Percentiles rank a stretch among this genome's conserved stretches.
Conservation (phyloP, 371 early-diverging fungal species). For the Mortierella sp. region DNA sequence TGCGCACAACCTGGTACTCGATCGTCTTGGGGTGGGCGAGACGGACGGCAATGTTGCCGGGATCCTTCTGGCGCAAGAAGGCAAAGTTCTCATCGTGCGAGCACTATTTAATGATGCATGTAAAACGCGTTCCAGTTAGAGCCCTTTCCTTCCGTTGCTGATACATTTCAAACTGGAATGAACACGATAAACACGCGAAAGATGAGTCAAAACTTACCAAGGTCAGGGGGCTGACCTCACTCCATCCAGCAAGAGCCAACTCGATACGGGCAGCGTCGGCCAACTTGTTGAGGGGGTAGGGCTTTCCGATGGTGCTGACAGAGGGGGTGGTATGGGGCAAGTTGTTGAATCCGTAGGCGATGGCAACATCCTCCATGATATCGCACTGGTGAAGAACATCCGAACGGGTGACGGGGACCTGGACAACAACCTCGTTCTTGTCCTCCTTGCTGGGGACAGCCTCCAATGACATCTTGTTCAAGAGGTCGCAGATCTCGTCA, state of each 20-base stretch:
- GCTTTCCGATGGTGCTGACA: constrained; percentile 90
- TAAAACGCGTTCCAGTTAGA: background rate
- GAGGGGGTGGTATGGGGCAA: constrained; percentile 86
- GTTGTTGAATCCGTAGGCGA: constrained; percentile 99
- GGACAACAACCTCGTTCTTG: constrained; percentile 79
- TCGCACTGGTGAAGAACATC: constrained; percentile 99
- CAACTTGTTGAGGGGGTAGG: constrained; percentile 96
- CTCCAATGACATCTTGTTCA: constrained; percentile 90
- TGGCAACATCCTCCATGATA: constrained; percentile 99
- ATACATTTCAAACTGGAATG: background rate
- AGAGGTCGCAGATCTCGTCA: constrained; percentile 82
- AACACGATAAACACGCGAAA: background rate
- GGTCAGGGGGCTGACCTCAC: constrained; percentile 96
- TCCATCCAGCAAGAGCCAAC: constrained; percentile 94
- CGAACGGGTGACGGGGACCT: constrained; percentile 92
- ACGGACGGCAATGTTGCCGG: constrained; percentile 85
- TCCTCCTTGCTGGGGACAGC: constrained; percentile 74
- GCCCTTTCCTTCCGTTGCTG: background rate
- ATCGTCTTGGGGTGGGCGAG: constrained; percentile 97
- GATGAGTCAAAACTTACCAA: constrained; percentile 69
- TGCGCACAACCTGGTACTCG: constrained; percentile 98
- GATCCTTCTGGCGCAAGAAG: constrained; percentile 84
- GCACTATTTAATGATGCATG: constrained; percentile 68
- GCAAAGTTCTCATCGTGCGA: constrained; percentile 97
- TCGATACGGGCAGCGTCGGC: constrained; percentile 93